phyloP scores from a whole-genome alignment of 345 rosid species.

The Citropsis articulata region DNA sequence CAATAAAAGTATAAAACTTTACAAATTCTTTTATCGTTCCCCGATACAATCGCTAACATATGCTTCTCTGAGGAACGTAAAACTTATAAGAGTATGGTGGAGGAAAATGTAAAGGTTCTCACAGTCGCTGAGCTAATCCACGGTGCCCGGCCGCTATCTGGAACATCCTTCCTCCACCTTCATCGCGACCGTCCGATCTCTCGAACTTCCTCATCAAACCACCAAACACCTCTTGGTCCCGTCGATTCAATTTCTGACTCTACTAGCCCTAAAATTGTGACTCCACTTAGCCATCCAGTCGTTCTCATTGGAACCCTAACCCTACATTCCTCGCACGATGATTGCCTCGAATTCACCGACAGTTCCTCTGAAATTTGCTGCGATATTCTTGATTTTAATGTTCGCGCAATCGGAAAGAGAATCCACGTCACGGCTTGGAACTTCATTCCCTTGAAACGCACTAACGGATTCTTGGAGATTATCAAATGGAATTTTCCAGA shows the following conservation, averaged over 20 bases:
- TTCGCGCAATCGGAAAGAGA: conserved; percentile 35
- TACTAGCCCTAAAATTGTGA: conserved; percentile 25
- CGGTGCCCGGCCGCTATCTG: conserved; percentile 46
- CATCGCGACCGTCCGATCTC: conserved; percentile 11
- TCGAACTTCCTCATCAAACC: background rate
- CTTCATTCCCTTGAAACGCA: conserved; percentile 56
- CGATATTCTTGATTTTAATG: conserved; percentile 51
- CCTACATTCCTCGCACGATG: conserved; percentile 49
- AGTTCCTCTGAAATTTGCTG: conserved; percentile 59
- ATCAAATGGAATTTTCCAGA: conserved; percentile 55
- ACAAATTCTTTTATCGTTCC: background rate
- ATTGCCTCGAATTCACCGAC: conserved; percentile 74
- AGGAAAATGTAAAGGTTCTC: conserved; percentile 33
- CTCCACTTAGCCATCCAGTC: conserved; percentile 41
- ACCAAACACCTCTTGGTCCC: conserved; percentile 11
- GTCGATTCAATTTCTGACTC: conserved; percentile 10
- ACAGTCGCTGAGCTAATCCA: conserved; percentile 52
- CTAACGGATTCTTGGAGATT: conserved; percentile 74
- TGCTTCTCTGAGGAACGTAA: background rate
- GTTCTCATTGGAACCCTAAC: conserved; percentile 57
- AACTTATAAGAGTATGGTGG: conserved; percentile 32
- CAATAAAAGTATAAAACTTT: background rate
- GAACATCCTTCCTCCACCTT: conserved; percentile 43
- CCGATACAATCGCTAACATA: background rate
- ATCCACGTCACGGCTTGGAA: conserved; percentile 68